Evolutionary conservation across 164 flowering plant species (phyloP), one percentile per base, ranked within the genome.

Genomic region (Aristolochia contorta): DNA sequence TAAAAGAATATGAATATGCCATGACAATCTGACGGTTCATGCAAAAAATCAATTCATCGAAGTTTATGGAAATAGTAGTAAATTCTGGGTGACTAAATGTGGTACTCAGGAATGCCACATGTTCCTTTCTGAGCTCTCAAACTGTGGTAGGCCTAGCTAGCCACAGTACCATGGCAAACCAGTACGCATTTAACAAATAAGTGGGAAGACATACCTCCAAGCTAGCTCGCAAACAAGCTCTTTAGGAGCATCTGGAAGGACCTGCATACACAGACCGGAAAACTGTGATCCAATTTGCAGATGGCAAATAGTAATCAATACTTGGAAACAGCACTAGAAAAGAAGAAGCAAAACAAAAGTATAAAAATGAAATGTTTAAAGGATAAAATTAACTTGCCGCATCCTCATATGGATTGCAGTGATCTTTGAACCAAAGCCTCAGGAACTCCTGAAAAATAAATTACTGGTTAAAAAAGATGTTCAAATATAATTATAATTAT

Each of bases 341-440:
- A 37, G 43, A 37, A 37, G 12, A 37, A 37, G 1, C 43, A 37
- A 37, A 27, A 37, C 7, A 3, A 8, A 37, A 37, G 43, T 3
- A 37, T 4, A 37, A 3, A 7, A 37, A 10, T 6, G 43, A 37
- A 37, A 41, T 12, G 0, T 13, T 10, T 56, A 6, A 25, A 57
- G n/a, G 18, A 16, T 18, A 23, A 9, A 19, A 9, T 47, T 27
- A 16, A 60, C 20, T 67, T 72, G 80, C 95, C 86, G 89, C 73
- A 61, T 89, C 98, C 69, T 85, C 84, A 62, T 91, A 89, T 33
- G 96, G 98, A 78, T 89, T 85, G 80, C 96, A 89, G 68, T 85
- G 75, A 63, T 85, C 74, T 74, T 79, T 91, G 64, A 91, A 91
- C 98, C 98, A 91, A 69, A 91, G 68, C 69, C 96, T 81, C 83